A percentile compares a stretch with the other conserved stretches of the same genome.
Evolutionary conservation across 2,329 filamentous ascomycete species (phyloP).

Genomic region (Neoarthrinium moseri): DNA sequence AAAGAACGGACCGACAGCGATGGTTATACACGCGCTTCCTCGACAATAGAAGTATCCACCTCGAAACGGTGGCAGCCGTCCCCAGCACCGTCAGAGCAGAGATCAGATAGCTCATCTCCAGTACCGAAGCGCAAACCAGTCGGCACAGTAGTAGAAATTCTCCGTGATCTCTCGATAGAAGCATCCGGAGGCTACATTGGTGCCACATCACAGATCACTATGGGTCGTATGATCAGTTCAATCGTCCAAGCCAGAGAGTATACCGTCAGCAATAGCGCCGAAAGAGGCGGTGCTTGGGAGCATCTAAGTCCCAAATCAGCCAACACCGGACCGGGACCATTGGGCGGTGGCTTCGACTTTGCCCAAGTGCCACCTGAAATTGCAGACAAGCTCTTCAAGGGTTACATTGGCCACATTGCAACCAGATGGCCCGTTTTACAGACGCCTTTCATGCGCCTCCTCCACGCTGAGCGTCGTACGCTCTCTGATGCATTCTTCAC

Average conservation of each 20-base stretch:
- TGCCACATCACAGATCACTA: constrained; percentile 20
- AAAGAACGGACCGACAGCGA: not conserved
- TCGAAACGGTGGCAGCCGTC: constrained; percentile 2
- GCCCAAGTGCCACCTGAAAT: constrained; percentile 18
- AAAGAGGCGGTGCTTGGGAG: constrained; percentile 8
- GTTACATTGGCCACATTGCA: constrained; percentile 23
- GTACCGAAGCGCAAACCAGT: constrained; percentile 8
- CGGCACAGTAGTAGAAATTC: constrained; percentile 16
- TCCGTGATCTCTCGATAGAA: constrained; percentile 20
- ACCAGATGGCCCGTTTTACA: constrained; percentile 24
- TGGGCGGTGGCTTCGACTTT: constrained; percentile 10
- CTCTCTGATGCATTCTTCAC: constrained; percentile 18
- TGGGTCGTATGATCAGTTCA: constrained; percentile 18
- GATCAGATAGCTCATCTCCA: constrained; percentile 4
- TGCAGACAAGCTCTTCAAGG: constrained; percentile 20
- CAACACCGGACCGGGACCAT: constrained; percentile 1
- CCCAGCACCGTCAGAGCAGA: constrained; percentile 2
- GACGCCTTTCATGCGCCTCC: constrained; percentile 16
- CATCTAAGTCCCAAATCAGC: constrained; percentile 12
- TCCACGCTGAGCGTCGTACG: constrained; percentile 18
- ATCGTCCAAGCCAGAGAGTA: constrained; percentile 18
- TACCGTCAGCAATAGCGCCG: not conserved
- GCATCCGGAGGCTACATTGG: constrained; percentile 21
- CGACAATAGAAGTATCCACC: not conserved
- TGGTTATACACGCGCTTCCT: not conserved